Evolutionary conservation across 345 rosid species (phyloP).

Genomic region (Camelina hispida): DNA sequence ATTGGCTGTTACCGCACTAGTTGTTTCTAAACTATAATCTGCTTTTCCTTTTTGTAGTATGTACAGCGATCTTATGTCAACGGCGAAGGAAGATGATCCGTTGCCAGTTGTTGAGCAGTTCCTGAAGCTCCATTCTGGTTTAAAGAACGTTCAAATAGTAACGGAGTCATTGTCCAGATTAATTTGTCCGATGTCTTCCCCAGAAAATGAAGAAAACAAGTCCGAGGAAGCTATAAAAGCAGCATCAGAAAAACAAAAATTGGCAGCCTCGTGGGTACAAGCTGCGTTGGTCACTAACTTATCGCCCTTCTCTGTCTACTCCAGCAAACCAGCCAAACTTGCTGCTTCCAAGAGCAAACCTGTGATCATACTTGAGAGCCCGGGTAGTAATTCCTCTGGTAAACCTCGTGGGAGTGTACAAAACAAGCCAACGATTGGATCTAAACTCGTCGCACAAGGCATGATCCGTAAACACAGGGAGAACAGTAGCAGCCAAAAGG

Average conservation of each 20-base stretch:
- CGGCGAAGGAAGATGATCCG: conserved; percentile 90
- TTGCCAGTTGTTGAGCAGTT: conserved; percentile 88
- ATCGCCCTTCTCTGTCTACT: conserved; percentile 73
- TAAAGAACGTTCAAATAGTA: conserved; percentile 57
- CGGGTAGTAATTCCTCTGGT: conserved; percentile 48
- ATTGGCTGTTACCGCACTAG: neutral
- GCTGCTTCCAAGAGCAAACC: conserved; percentile 53
- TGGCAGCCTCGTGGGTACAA: conserved; percentile 85
- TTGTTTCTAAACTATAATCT: conserved; percentile 24
- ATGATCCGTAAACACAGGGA: conserved; percentile 66
- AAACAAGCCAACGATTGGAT: conserved; percentile 55
- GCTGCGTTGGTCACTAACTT: conserved; percentile 84
- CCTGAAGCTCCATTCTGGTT: conserved; percentile 68
- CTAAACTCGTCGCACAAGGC: conserved; percentile 79
- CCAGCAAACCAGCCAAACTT: conserved; percentile 51
- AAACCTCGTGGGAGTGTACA: conserved; percentile 57
- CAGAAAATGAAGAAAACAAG: conserved; percentile 57
- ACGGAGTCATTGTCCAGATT: conserved; percentile 70
- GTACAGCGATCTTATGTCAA: conserved; percentile 69
- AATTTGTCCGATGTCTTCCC: conserved; percentile 50
- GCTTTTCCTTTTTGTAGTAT: conserved; percentile 53
- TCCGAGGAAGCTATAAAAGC: conserved; percentile 75
- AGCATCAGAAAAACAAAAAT: conserved; percentile 64
- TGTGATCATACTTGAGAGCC: conserved; percentile 61
- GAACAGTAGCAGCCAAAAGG: conserved; percentile 54